Conservation (phyloP, 75 land plant genomes). For the Pinus albicaulis region DNA sequence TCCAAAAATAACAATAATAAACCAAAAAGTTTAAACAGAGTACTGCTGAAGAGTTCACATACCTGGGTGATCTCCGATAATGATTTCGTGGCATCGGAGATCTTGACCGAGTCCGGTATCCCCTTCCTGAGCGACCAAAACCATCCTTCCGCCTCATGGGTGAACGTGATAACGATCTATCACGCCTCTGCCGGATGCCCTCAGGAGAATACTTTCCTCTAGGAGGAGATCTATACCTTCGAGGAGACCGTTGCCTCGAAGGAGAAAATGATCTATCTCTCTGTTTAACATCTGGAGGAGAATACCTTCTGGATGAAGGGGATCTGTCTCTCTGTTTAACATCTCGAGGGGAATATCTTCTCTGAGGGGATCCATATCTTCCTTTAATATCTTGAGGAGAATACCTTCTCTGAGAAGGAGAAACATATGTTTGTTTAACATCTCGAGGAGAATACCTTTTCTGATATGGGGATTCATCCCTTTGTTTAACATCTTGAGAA, state of each 20-base stretch:
- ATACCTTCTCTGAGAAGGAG: too few relatives aligned
- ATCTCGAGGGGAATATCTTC: not conserved
- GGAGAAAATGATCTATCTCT: constrained; percentile 3
- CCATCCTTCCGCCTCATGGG: constrained; percentile 25
- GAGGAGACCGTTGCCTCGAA: not conserved
- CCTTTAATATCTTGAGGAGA: too few relatives aligned
- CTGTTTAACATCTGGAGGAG: not conserved
- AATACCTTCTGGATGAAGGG: not conserved
- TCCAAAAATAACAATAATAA: not conserved
- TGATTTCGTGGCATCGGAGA: constrained; percentile 31
- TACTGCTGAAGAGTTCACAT: not conserved
- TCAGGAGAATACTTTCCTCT: constrained; percentile 8
- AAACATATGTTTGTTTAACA: not conserved
- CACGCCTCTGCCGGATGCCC: constrained; percentile 5
- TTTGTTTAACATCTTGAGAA: too few relatives aligned
- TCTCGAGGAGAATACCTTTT: not conserved
- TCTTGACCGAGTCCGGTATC: constrained; percentile 19
- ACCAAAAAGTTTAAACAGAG: not conserved
- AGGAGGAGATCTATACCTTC: constrained; percentile 4
- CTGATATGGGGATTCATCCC: constrained; percentile 8
- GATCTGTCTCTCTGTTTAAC: constrained; percentile 1
- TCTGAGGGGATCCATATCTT: not conserved
- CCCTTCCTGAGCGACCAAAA: constrained; percentile 25
- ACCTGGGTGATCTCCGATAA: constrained; percentile 24
- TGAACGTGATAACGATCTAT: constrained; percentile 15